Percentiles rank a stretch among this genome's conserved stretches.
Conservation (phyloP, 805 yeast species). For the Maudiozyma serrabonitensis region DNA sequence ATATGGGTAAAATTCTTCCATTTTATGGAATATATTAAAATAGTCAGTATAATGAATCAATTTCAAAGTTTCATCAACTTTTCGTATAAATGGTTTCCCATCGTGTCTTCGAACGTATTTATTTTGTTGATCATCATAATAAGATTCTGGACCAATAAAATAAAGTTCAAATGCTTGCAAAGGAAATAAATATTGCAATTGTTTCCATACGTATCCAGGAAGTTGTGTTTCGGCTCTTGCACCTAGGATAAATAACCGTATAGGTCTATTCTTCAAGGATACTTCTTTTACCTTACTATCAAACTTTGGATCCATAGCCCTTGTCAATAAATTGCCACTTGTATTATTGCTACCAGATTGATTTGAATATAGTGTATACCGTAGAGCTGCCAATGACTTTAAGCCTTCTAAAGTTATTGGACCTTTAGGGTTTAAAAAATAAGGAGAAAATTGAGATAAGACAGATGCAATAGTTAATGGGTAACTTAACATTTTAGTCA, state of each 20-base stretch:
- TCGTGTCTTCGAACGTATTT: constrained; percentile 48
- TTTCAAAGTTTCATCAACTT: constrained; percentile 64
- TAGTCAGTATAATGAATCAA: constrained; percentile 81
- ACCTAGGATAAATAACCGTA: constrained; percentile 82
- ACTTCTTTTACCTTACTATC: not conserved
- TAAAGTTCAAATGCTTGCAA: constrained; percentile 74
- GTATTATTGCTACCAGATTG: not conserved
- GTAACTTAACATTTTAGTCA: constrained; percentile 86
- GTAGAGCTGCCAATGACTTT: constrained; percentile 83
- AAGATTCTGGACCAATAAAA: constrained; percentile 89
- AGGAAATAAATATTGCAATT: constrained; percentile 78
- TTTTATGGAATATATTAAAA: constrained; percentile 83
- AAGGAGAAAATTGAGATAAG: constrained; percentile 79
- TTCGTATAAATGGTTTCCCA: constrained; percentile 45
- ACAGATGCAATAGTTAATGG: constrained; percentile 84
- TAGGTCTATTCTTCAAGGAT: constrained; percentile 60
- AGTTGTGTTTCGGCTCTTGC: constrained; percentile 89
- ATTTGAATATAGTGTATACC: constrained; percentile 69
- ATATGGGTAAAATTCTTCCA: constrained; percentile 93
- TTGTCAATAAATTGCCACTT: not conserved
- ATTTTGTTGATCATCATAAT: constrained; percentile 61
- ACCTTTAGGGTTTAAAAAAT: constrained; percentile 70
- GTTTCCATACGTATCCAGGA: constrained; percentile 95
- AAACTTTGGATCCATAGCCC: not conserved
- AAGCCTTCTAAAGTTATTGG: constrained; percentile 87